Percentiles rank a stretch among this genome's conserved stretches.
Conservation (phyloP, 768 basidiomycete species). For the Inosperma sp. region DNA sequence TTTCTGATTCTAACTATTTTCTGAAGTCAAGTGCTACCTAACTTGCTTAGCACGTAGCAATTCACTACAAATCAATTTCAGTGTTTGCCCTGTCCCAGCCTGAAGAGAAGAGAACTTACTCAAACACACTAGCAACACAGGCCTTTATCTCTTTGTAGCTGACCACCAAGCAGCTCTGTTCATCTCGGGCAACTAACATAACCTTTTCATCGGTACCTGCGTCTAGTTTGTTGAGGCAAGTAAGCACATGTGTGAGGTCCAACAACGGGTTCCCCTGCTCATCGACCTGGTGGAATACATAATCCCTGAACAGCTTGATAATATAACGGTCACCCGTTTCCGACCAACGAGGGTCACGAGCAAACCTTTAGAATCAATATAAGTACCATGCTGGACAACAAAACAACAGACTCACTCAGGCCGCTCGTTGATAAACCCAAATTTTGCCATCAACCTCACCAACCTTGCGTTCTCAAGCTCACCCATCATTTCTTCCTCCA, state of each 20-base stretch:
- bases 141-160: constrained; percentile 88
- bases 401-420: constrained; percentile 69
- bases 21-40: constrained; percentile 14
- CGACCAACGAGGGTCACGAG: constrained; percentile 95
- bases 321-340: constrained; percentile 98
- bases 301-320: constrained; percentile 96
- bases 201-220: constrained; percentile 90
- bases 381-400: background rate
- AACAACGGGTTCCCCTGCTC: constrained; percentile 85
- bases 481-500: constrained; percentile 79
- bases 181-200: constrained; percentile 93
- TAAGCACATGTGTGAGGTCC: constrained; percentile 86
- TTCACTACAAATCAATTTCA: constrained; percentile 38
- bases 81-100: constrained; percentile 2
- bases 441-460: constrained; percentile 84
- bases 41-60: constrained; percentile 31
- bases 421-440: constrained; percentile 99
- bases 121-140: constrained; percentile 80
- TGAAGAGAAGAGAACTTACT: constrained; percentile 42
- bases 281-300: constrained; percentile 96
- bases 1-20: constrained; percentile 71
- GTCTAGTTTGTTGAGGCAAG: constrained; percentile 96
- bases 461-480: constrained; percentile 94
- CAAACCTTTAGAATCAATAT: constrained; percentile 54
- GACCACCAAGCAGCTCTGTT: constrained; percentile 93